Base-by-base conservation (phyloP, 805 yeast genomes). In the Candida coquimbonensis region DNA sequence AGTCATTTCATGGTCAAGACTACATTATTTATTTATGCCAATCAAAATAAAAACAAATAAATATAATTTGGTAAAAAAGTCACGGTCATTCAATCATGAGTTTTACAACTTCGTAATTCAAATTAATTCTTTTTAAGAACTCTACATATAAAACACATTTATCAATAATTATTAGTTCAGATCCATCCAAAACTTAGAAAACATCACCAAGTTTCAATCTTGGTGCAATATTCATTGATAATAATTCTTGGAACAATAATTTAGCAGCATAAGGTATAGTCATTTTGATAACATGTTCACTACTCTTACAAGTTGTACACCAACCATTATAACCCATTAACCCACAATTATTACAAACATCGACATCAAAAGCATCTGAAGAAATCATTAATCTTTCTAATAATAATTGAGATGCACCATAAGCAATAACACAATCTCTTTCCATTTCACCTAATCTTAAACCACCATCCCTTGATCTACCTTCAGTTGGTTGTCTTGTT, bases 231-330 rank as follows among this genome's bases (percentile, higher is more conserved):
- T 93, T 93, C 99, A 93, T 93, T n/a, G 97, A 87, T 62, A 93
- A 73, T 56, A 93, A 75, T 65, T 93, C 99, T 72, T 93, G 99
- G 87, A 93, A 93, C 57, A 93, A 71, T 58, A 93, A 72, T 67
- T 93, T 93, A 41, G 99, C 99, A n/a, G 99, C 99, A 60, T 93
- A 93, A 7, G 99, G 99, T 61, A 93, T 90, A 9, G 96, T 90
- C 96, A 93, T 90, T 61, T 83, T 86, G 52, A 88, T 82, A 42
- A 91, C 82, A 47, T 80, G 67, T 63, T 91, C 97, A 26, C 91
- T 80, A 51, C 87, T 81, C 70, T 85, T 85, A 74, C 99, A 93
- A 14, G 93, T 78, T n/a, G 95, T 84, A 70, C 99, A 93, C 98
- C 98, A 93, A 36, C 91, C 91, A 63, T 88, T 83, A 66, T 91